Conservation (phyloP, 2,329 filamentous ascomycete species). For the Exserohilum turcica region DNA sequence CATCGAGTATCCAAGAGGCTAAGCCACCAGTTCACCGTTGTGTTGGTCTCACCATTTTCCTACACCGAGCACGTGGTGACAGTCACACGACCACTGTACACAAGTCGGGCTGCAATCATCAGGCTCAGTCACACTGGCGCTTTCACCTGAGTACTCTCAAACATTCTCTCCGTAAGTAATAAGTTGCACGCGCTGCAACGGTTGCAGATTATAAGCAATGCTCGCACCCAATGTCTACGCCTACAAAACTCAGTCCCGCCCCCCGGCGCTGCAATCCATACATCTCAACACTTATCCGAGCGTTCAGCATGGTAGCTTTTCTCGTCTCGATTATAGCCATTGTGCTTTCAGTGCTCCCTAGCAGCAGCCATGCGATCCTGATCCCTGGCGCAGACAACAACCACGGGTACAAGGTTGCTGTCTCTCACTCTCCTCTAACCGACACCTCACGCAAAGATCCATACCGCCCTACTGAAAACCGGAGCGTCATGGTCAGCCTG, state of each 20-base stretch:
- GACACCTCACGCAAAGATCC: constrained; percentile 11
- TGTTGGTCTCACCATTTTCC: neutral
- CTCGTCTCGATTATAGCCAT: neutral
- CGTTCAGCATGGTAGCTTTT: neutral
- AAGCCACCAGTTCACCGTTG: neutral
- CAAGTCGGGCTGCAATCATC: neutral
- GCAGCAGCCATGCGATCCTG: constrained; percentile 10
- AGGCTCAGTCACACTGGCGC: neutral
- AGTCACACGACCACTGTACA: neutral
- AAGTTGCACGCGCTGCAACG: neutral
- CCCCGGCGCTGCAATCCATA: neutral
- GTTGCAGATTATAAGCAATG: neutral
- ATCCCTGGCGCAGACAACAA: constrained; percentile 22
- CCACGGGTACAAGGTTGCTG: constrained; percentile 23
- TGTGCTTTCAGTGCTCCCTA: neutral
- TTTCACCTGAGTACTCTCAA: neutral
- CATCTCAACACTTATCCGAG: neutral
- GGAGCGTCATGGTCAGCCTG: constrained; percentile 27
- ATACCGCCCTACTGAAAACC: constrained; percentile 4
- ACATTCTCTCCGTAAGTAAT: neutral
- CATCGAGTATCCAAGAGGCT: neutral
- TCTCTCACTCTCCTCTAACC: constrained; percentile 21
- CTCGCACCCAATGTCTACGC: neutral
- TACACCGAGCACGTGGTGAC: neutral
- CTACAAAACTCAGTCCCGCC: neutral